These are phyloP conservation scores for Fusarium sp. DNA, from an alignment of 2,329 filamentous ascomycete genomes.

Conservation along the genomic window DNA sequence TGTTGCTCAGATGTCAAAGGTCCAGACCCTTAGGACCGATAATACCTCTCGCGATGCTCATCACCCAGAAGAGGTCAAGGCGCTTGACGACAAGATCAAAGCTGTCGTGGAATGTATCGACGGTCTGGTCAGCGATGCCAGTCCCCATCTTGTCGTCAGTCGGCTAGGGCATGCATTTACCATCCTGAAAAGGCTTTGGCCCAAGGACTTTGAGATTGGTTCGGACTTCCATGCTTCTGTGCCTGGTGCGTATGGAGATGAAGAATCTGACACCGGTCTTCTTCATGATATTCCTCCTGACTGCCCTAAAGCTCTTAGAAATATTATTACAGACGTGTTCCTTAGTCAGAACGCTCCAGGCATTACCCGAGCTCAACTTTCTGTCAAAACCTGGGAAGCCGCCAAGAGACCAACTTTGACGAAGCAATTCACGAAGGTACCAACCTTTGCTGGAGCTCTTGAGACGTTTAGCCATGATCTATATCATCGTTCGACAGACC, in stretches of 20 bases:
- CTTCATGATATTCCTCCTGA: not conserved
- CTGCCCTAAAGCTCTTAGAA: not conserved
- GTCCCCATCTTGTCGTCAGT: not conserved
- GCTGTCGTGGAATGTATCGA: not conserved
- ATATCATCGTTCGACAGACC: not conserved
- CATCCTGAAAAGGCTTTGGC: not conserved
- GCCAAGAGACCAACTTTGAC: not conserved
- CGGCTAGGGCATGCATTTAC: not conserved
- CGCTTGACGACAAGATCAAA: not conserved
- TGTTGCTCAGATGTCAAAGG: not conserved
- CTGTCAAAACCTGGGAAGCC: not conserved
- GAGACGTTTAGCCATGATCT: not conserved
- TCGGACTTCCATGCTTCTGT: not conserved
- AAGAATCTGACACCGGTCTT: not conserved
- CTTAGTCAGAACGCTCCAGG: not conserved
- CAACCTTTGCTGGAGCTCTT: not conserved
- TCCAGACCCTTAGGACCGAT: not conserved
- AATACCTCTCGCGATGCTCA: not conserved
- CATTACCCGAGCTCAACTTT: not conserved
- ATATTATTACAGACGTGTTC: not conserved
- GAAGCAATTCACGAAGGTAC: not conserved
- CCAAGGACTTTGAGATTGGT: not conserved
- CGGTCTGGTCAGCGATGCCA: not conserved
- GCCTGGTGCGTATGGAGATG: not conserved
- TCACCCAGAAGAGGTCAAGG: rapidly evolving